These are phyloP conservation scores for Puccinia coronata DNA, from an alignment of 1,284 basidiomycete species.

Conservation along the genomic window DNA sequence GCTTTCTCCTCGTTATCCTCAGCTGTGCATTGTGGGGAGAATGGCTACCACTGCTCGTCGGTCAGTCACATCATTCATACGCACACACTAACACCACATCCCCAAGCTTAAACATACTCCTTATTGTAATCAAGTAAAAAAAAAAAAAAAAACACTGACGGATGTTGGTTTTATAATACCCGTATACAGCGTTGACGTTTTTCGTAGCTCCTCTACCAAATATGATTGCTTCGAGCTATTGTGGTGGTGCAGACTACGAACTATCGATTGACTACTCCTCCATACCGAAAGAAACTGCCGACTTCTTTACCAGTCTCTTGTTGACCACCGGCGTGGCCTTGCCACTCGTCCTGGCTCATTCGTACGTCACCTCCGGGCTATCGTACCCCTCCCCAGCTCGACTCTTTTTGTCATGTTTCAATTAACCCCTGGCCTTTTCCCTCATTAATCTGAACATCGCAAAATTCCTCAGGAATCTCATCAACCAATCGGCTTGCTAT, in stretches of 20 bases:
- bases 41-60: constrained; percentile 95
- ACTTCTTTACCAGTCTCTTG: constrained; percentile 86
- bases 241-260: constrained; percentile 64
- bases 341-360: constrained; percentile 87
- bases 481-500: constrained; percentile 77
- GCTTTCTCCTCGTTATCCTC: constrained; percentile 95
- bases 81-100: no score
- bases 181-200: constrained; percentile 81
- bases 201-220: constrained; percentile 95
- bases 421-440: background rate
- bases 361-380: constrained; percentile 59
- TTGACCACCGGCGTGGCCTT: constrained; percentile 89
- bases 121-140: background rate
- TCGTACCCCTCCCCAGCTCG: no score
- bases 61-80: constrained; percentile 65
- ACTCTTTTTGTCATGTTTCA: no score
- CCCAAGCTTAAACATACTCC: background rate
- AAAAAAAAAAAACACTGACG: background rate
- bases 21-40: constrained; percentile 95
- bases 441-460: no score
- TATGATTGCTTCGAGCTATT: constrained; percentile 65
- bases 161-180: background rate
- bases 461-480: constrained; percentile 64
- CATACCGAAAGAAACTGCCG: constrained; percentile 84
- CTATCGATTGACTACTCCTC: constrained; percentile 67